Evolutionary conservation across 2,329 filamentous ascomycete genomes (phyloP).

Genomic region (Fusarium foetens): DNA sequence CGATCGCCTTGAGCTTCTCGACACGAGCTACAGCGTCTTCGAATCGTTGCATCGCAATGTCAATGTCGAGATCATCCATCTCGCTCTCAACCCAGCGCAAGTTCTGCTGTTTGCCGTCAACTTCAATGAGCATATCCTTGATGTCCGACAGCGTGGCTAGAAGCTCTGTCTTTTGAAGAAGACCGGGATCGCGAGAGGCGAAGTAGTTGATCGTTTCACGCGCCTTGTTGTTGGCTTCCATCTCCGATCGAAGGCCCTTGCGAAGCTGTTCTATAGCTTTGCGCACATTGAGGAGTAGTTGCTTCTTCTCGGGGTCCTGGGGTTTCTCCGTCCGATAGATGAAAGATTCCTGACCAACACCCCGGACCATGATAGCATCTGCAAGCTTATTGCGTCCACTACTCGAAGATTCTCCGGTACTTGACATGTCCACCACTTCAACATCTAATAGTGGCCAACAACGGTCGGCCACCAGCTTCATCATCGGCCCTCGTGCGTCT

Average conservation of each 20-base stretch:
- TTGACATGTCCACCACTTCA: conserved; percentile 88
- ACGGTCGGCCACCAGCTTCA: conserved; percentile 89
- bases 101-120: conserved; percentile 96
- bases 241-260: conserved; percentile 84
- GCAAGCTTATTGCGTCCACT: conserved; percentile 70
- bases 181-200: conserved; percentile 78
- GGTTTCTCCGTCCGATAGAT: conserved; percentile 92
- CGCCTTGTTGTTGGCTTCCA: conserved; percentile 85
- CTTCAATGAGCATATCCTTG: conserved; percentile 91
- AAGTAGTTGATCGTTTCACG: conserved; percentile 89
- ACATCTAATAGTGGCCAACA: conserved; percentile 96
- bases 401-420: conserved; percentile 65
- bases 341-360: conserved; percentile 87
- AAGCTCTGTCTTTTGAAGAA: conserved; percentile 82
- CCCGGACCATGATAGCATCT: conserved; percentile 90
- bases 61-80: conserved; percentile 95
- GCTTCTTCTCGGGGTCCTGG: conserved; percentile 80
- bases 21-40: conserved; percentile 85
- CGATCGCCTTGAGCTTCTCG: conserved; percentile 84
- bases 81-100: conserved; percentile 95
- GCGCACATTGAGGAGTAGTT: conserved; percentile 86
- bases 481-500: conserved; percentile 63
- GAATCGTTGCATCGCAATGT: conserved; percentile 90
- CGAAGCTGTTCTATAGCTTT: conserved; percentile 93
- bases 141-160: conserved; percentile 81